Evolutionary conservation across 2,329 filamentous ascomycete species (phyloP).

Genomic region (Dothidotthia symphoricarpi): DNA sequence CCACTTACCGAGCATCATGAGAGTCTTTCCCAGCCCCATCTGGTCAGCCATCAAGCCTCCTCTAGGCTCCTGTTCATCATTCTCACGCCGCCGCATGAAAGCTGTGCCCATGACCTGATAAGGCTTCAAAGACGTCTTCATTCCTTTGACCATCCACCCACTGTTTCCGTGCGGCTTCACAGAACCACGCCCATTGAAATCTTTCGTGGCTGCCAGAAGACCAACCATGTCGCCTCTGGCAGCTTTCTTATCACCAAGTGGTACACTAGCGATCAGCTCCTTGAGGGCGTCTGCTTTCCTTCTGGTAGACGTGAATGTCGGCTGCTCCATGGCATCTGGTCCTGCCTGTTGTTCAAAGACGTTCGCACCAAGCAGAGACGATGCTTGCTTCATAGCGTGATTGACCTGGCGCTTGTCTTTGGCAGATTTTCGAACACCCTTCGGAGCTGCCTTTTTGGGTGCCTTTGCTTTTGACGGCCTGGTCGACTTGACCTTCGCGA

Average conservation of each 20-base stretch:
- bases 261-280: constrained; percentile 43
- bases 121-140: constrained; percentile 47
- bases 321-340: constrained; percentile 22
- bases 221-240: constrained; percentile 38
- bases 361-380: constrained; percentile 30
- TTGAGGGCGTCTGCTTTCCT: constrained; percentile 40
- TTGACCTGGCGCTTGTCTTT: constrained; percentile 21
- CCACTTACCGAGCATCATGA: constrained; percentile 38
- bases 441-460: constrained; percentile 5
- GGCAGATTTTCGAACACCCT: constrained; percentile 7
- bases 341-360: constrained; percentile 36
- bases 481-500: constrained; percentile 2
- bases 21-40: constrained; percentile 46
- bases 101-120: constrained; percentile 54
- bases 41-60: constrained; percentile 47
- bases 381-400: constrained; percentile 16
- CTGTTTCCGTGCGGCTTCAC: constrained; percentile 36
- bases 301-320: constrained; percentile 17
- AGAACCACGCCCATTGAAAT: constrained; percentile 43
- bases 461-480: constrained; percentile 4
- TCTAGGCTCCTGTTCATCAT: constrained; percentile 32
- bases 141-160: constrained; percentile 49
- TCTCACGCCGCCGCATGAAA: constrained; percentile 58
- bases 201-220: constrained; percentile 42
- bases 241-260: constrained; percentile 35